Evolutionary conservation across 306 rosid species (phyloP), one percentile per base, ranked within the genome.

Genomic region (Cicer arietinum): DNA sequence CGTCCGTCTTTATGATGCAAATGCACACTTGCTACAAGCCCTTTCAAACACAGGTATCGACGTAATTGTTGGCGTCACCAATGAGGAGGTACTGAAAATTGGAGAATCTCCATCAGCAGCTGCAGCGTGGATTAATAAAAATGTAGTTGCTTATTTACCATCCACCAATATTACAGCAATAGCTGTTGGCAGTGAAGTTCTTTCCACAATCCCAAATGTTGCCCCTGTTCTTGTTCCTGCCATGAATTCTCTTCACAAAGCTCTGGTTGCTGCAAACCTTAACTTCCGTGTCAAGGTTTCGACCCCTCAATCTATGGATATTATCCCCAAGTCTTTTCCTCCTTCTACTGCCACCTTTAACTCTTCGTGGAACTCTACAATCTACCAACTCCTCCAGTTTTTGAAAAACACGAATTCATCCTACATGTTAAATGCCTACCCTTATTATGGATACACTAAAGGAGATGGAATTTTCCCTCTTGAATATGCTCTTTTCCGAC

Each of bases 131-230:
- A 63, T 92, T 69, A 95, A 92, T 68, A 92, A 88, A 88, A 95
- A 95, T 58, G 94, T 95, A 10, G 83, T 85, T 18, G 92, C 99
- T 67, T 88, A 92, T 62, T 78, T 90, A 83, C 99, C 99, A 3
- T 82, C 88, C 63, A 92, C 98, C 72, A 95, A 92, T 80, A 95
- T 95, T 75, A 95, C 98, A 0, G 88, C 92, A 76, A 80, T 95
- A 78, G 92, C 97, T 7, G 99, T 92, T 64, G 99, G 99, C 78
- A 95, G 99, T 30, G 97, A 92, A 84, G 99, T 95, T 84, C 96
- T 95, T 77, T 85, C 91, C 20, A 42, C 90, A 58, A 76, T 92
- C 61, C 99, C 98, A 10, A 84, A 92, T 60, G 93, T 84, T 14
- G 93, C 96, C 12, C 91, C 98, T 3, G 94, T 92, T 76, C 83